Conservation (phyloP, 2,329 filamentous ascomycete species). For the Phyllachora maydis region DNA sequence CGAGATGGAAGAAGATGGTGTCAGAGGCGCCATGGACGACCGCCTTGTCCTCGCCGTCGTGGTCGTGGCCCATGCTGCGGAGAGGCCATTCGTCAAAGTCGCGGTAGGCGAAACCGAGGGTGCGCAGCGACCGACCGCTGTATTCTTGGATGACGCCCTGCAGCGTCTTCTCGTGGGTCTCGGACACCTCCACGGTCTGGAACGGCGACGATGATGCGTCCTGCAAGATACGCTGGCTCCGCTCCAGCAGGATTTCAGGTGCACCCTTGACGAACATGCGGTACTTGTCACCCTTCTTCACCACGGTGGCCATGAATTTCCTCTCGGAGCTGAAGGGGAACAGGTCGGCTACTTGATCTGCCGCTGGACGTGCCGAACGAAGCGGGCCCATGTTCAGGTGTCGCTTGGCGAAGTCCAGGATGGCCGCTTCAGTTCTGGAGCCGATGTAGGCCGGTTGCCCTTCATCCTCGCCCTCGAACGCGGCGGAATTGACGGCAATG, state of each 20-base stretch:
- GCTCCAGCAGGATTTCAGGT: conserved; percentile 29
- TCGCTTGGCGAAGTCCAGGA: conserved; percentile 27
- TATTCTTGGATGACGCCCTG: conserved; percentile 36
- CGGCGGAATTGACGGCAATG: conserved; percentile 26
- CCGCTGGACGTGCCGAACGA: conserved; percentile 22
- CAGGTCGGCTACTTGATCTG: conserved; percentile 22
- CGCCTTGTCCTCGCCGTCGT: conserved; percentile 12
- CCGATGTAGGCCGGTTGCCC: conserved; percentile 21
- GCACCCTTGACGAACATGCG: conserved; percentile 35
- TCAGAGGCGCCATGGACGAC: conserved; percentile 40
- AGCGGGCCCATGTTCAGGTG: conserved; percentile 23
- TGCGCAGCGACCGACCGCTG: conserved; percentile 47
- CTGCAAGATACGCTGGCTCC: conserved; percentile 17
- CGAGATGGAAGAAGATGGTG: conserved; percentile 51
- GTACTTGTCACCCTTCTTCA: conserved; percentile 22
- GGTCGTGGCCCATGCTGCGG: too few relatives aligned
- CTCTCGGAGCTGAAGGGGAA: conserved; percentile 31
- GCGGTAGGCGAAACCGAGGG: conserved; percentile 53
- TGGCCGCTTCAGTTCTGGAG: conserved; percentile 32
- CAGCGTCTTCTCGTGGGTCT: conserved; percentile 32
- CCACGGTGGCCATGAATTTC: conserved; percentile 34
- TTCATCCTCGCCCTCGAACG: conserved; percentile 24
- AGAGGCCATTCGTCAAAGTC: conserved; percentile 34
- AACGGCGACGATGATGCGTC: conserved; percentile 22
- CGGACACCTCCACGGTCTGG: conserved; percentile 28